These are phyloP conservation scores for Castanea crenata DNA, from an alignment of 306 rosid species.

Conservation along the genomic window DNA sequence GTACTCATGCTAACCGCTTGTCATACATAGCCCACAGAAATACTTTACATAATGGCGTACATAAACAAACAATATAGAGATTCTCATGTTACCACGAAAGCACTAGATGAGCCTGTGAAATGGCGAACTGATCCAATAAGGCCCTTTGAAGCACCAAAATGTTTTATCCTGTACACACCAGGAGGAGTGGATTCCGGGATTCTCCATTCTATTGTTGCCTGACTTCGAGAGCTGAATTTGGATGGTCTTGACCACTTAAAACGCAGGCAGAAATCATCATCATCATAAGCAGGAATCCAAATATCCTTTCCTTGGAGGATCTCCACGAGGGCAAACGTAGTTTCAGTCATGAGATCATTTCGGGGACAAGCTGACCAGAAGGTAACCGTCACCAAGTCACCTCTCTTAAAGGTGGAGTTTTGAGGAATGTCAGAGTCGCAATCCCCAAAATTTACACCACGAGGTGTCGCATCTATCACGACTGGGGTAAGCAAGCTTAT, in stretches of 20 bases:
- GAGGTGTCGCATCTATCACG: slow-evolving; percentile 67
- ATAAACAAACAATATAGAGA: background rate
- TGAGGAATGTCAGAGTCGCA: slow-evolving; percentile 54
- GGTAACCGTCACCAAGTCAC: slow-evolving; percentile 52
- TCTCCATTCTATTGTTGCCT: slow-evolving; percentile 86
- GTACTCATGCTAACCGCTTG: background rate
- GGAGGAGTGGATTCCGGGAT: slow-evolving; percentile 54
- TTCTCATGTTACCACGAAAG: slow-evolving; percentile 61
- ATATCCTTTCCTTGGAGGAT: slow-evolving; percentile 47
- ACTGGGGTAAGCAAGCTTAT: slow-evolving; percentile 81
- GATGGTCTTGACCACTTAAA: slow-evolving; percentile 84
- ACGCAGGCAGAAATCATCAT: slow-evolving; percentile 84
- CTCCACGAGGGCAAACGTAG: slow-evolving; percentile 86
- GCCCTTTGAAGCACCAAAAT: slow-evolving; percentile 82
- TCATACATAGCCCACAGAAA: background rate
- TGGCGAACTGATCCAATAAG: slow-evolving; percentile 62
- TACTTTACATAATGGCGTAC: background rate
- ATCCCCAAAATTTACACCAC: slow-evolving; percentile 67
- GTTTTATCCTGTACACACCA: slow-evolving; percentile 73
- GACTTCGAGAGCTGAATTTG: slow-evolving; percentile 57
- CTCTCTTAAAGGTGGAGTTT: slow-evolving; percentile 67
- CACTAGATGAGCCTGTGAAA: slow-evolving; percentile 83
- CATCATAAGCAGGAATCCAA: slow-evolving; percentile 87
- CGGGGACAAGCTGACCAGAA: slow-evolving; percentile 97
- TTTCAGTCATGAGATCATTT: slow-evolving; percentile 89